A percentile compares a stretch with the other conserved stretches of the same genome.
Conservation (phyloP, 1,284 basidiomycete genomes). For the Ustilago esculenta region DNA sequence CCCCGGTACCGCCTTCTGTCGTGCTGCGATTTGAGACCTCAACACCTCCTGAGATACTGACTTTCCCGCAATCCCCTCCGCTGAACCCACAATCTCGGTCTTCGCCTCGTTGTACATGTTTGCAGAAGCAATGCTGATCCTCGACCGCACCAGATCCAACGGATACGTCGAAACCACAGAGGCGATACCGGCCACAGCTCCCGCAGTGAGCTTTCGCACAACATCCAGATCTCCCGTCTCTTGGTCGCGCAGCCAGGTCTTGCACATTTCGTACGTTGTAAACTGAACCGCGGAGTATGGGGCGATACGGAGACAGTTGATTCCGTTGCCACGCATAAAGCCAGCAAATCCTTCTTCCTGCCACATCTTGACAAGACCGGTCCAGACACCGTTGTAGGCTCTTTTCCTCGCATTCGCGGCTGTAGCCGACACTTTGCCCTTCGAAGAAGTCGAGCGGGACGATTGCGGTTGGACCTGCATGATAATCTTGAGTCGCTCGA, state of each 20-base stretch:
- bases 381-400: slow-evolving; percentile 61
- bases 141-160: slow-evolving; percentile 88
- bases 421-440: neutral
- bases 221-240: slow-evolving; percentile 77
- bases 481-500: slow-evolving; percentile 93
- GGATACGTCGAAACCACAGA: slow-evolving; percentile 93
- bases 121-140: slow-evolving; percentile 80
- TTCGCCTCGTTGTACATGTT: slow-evolving; percentile 59
- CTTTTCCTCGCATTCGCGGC: slow-evolving; percentile 44
- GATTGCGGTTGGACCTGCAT: slow-evolving; percentile 71
- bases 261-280: slow-evolving; percentile 84
- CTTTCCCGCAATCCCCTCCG: too few species aligned
- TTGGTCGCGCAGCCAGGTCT: slow-evolving; percentile 70
- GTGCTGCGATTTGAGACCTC: slow-evolving; percentile 19
- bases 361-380: slow-evolving; percentile 75
- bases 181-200: slow-evolving; percentile 88
- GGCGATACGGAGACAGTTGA: slow-evolving; percentile 89
- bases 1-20: slow-evolving; percentile 71
- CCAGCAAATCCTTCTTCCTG: slow-evolving; percentile 89
- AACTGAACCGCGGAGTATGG: slow-evolving; percentile 86
- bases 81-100: too few species aligned
- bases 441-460: slow-evolving; percentile 1
- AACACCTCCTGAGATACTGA: slow-evolving; percentile 24
- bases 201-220: slow-evolving; percentile 80
- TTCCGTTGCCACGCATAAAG: slow-evolving; percentile 84